Evolutionary conservation across 2,329 filamentous ascomycete genomes (phyloP), one percentile per base, ranked within the genome.

Genomic region (Knufia fluminis): DNA sequence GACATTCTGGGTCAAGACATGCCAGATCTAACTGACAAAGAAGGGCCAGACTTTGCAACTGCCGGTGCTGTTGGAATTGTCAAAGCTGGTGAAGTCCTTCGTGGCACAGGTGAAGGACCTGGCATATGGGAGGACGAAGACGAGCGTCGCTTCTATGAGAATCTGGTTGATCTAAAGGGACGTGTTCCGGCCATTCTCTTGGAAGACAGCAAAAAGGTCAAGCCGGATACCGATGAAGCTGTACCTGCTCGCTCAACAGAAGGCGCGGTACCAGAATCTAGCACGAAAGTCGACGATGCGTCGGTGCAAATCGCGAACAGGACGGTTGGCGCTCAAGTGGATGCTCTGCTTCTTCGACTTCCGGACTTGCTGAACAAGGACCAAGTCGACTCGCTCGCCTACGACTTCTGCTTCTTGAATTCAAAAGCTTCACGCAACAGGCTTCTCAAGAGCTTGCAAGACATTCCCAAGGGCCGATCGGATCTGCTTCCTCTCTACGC

Each of bases 111-210:
- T 19, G 91, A 97, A 52, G 90, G 89, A 17, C 79, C 90, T 20
- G 92, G 92, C 0, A 97, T 98, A 54, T 98, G 92, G 92, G 90
- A 96, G 69, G 92, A 98, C 60, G 92, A 98, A 62, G 92, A 98
- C 48, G 91, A 98, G 68, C 82, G 92, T 52, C 86, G 92, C 53
- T 98, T 98, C 66, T 98, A 98, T 68, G 92, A 98, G 71, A 97
- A 96, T 56, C 68, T 98, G 9, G 85, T 94, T 10, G 92, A 98
- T 63, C 72, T 98, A 14, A 95, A 94, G 63, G 92, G 94, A 59
- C 94, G 95, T 59, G 92, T 98, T 2, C 94, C 92, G 0, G 85
- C 85, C 1, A 94, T 98, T 59, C 73, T 98, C 7, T 78, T 98
- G 1, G 92, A 98, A 62, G 92, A 97, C 59, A 81, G 80, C 47